These are phyloP conservation scores for Theobroma cacao DNA, from an alignment of 345 rosid species.

Conservation along the genomic window DNA sequence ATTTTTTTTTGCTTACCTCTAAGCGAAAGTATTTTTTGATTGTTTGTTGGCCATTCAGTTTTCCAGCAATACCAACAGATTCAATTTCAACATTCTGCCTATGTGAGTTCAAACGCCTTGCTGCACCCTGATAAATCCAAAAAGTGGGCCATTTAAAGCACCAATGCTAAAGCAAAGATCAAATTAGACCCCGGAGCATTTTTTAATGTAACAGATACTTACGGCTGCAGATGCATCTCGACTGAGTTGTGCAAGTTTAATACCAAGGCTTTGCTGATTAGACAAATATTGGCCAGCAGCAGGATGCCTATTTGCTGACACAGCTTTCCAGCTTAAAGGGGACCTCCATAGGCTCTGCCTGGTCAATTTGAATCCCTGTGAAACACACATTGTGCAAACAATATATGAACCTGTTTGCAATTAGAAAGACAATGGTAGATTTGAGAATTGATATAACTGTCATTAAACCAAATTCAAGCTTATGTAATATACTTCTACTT, in stretches of 20 bases:
- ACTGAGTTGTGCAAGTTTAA: constrained; percentile 62
- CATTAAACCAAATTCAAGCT: background rate
- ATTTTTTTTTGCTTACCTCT: constrained; percentile 32
- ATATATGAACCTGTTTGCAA: background rate
- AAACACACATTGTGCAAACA: background rate
- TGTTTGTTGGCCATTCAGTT: constrained; percentile 23
- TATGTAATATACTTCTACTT: background rate
- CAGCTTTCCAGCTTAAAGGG: constrained; percentile 46
- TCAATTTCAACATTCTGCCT: constrained; percentile 45
- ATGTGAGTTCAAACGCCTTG: constrained; percentile 50
- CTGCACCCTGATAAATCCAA: constrained; percentile 45
- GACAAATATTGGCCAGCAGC: constrained; percentile 50
- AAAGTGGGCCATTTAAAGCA: background rate
- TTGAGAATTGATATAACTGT: background rate
- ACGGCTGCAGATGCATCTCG: constrained; percentile 77
- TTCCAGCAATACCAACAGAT: constrained; percentile 42
- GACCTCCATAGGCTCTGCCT: constrained; percentile 55
- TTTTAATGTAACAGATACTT: constrained; percentile 21
- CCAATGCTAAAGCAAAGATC: background rate
- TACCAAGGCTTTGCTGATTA: constrained; percentile 63
- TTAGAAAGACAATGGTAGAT: background rate
- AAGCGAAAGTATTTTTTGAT: constrained; percentile 40
- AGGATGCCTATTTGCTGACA: constrained; percentile 45
- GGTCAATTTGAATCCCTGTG: constrained; percentile 52
- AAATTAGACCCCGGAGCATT: background rate